Evolutionary conservation across 1,284 basidiomycete genomes (phyloP).

Genomic region (Hemileia vastatrix): DNA sequence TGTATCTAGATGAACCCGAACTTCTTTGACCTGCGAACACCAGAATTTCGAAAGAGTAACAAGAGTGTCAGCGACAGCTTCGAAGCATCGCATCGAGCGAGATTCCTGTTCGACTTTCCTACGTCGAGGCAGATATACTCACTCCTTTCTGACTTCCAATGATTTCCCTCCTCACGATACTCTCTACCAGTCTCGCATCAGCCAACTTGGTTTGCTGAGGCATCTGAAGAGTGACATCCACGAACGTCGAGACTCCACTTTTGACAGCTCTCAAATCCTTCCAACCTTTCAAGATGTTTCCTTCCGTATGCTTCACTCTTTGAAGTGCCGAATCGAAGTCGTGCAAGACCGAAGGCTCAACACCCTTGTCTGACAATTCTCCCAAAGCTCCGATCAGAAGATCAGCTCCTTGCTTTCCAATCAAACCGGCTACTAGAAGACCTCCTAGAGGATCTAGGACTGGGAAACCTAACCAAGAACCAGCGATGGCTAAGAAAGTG

Average conservation of each 20-base stretch:
- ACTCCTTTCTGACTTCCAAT: constrained; percentile 26
- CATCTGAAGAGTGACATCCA: constrained; percentile 34
- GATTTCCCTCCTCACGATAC: constrained; percentile 26
- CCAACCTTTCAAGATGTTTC: constrained; percentile 27
- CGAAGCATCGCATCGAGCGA: too few relatives aligned
- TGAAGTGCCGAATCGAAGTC: background rate
- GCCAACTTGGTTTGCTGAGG: constrained; percentile 26
- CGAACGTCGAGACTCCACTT: constrained; percentile 35
- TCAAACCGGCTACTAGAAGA: constrained; percentile 76
- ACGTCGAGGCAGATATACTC: background rate
- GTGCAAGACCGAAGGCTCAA: too few relatives aligned
- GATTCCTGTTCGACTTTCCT: too few relatives aligned
- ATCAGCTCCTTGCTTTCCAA: constrained; percentile 69
- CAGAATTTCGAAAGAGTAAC: too few relatives aligned
- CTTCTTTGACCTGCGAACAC: too few relatives aligned
- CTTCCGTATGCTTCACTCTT: background rate
- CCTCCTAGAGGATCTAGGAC: constrained; percentile 86
- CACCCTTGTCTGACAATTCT: constrained; percentile 76
- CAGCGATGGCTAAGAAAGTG: constrained; percentile 79
- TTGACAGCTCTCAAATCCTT: constrained; percentile 34
- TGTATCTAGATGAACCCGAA: too few relatives aligned
- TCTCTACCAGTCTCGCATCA: constrained; percentile 30
- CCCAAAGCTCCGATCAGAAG: constrained; percentile 64
- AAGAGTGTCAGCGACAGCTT: too few relatives aligned
- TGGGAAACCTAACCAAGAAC: constrained; percentile 75